phyloP scores from a whole-genome alignment of 306 rosid species.

The Prunus armeniaca region DNA sequence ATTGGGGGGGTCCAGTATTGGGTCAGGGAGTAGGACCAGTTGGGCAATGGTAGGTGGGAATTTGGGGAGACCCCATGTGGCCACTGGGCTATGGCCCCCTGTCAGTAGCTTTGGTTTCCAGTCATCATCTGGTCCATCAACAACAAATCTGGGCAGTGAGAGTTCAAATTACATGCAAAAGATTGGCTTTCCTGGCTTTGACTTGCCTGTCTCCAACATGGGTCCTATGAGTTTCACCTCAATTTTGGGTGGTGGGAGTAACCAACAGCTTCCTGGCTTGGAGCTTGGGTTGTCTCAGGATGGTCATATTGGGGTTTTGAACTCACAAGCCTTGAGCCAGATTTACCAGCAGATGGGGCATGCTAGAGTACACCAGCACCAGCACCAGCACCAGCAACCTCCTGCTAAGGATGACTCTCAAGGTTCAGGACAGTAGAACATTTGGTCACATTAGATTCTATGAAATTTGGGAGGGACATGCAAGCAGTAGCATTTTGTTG shows the following conservation, averaged over 20 bases:
- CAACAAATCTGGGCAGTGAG: conserved; percentile 46
- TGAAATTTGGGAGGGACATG: conserved; percentile 25
- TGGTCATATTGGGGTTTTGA: conserved; percentile 86
- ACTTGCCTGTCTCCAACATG: conserved; percentile 64
- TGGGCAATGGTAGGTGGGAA: conserved; percentile 74
- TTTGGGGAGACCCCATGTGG: conserved; percentile 79
- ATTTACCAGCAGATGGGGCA: conserved; percentile 97
- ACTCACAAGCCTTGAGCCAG: conserved; percentile 76
- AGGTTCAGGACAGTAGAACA: conserved; percentile 65
- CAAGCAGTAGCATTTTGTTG: conserved; percentile 39
- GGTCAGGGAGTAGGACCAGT: conserved; percentile 68
- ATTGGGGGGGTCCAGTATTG: conserved; percentile 56
- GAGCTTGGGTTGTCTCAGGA: conserved; percentile 92
- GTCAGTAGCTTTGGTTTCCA: conserved; percentile 67
- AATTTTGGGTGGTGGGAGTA: conserved; percentile 72
- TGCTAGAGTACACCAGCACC: conserved; percentile 60
- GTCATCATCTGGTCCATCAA: conserved; percentile 57
- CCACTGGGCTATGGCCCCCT: conserved; percentile 73
- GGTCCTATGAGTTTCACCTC: conserved; percentile 92
- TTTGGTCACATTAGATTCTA: conserved; percentile 8
- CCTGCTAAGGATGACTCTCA: conserved; percentile 91
- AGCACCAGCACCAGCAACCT: conserved; percentile 39
- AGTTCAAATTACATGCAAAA: conserved; percentile 74
- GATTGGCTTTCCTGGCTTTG: conserved; percentile 78
- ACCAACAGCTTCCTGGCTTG: conserved; percentile 76